These are phyloP conservation scores for Ustilago tritici DNA, from an alignment of 1,284 basidiomycete genomes.

Conservation along the genomic window DNA sequence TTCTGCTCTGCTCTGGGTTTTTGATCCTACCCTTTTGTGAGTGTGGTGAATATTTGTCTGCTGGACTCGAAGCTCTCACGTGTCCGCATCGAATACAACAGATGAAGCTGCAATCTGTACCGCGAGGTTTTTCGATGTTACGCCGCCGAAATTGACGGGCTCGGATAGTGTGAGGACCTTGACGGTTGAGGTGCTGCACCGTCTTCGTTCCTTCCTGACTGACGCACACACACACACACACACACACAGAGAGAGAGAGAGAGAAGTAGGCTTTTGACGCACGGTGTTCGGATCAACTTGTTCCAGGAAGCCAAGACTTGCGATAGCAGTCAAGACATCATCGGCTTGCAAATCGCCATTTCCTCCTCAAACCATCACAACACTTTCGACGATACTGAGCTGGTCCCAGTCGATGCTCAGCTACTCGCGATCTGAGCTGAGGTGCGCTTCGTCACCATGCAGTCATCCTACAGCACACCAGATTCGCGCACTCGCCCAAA, in stretches of 20 bases:
- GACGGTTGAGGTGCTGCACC: background rate
- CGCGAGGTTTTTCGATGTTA: background rate
- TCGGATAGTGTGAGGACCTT: background rate
- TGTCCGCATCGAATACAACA: background rate
- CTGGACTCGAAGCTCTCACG: too few species aligned
- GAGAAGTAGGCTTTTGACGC: conserved; percentile 2
- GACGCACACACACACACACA: background rate
- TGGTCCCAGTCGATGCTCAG: conserved; percentile 13
- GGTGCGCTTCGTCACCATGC: conserved; percentile 17
- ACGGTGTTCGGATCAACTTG: background rate
- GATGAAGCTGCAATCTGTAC: background rate
- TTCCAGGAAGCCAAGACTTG: conserved; percentile 3
- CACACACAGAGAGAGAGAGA: too few species aligned
- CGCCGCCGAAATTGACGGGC: background rate
- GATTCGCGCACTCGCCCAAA: conserved; percentile 44
- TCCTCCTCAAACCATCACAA: background rate
- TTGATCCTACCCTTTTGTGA: background rate
- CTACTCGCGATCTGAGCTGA: background rate
- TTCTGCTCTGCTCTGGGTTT: background rate
- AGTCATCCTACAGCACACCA: conserved; percentile 29
- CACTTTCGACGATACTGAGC: conserved; percentile 12
- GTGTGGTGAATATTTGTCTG: too few species aligned
- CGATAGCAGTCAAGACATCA: background rate
- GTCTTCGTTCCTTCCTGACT: background rate
- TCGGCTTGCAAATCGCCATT: background rate